Evolutionary conservation across 1,284 basidiomycete species (phyloP), one percentile per base, ranked within the genome.

Genomic region (Cutaneotrichosporon sp.): DNA sequence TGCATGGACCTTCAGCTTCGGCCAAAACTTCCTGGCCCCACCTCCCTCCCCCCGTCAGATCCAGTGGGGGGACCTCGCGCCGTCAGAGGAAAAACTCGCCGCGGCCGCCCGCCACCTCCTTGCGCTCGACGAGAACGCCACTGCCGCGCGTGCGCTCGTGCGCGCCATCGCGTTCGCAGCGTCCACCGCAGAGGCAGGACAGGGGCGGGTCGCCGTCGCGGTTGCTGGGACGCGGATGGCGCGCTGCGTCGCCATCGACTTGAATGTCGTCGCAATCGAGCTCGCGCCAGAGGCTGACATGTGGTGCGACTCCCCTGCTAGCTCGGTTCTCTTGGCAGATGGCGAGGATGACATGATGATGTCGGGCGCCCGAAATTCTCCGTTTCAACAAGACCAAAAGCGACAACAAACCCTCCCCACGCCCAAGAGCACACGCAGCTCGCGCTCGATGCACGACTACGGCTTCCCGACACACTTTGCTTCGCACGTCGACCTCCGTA

Each of bases 211-310:
- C 5, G 47, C 47, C 32, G 6, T 62, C 34, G 61, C 55, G 14
- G 26, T 62, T 14, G 55, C 56, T 3, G 61, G 61, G 11, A 62
- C 61, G 16, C 34, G 47, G 26, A 31, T 62, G 34, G 34, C 55
- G 32, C 46, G 61, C 13, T 47, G 50, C 21, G 49, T 62, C n/a
- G 61, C 55, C 11, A 42, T 62, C 16, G 55, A 40, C n/a, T n/a
- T 26, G 8, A 46, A 34, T 11, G 53, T 62, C 11, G 52, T 62
- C 4, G 61, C 55, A 11, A 32, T 62, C 47, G 61, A 62, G 56
- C 56, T 62, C 53, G 36, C 40, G 5, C 55, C 46, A 32, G 53
- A 56, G 22, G 3, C 42, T 8, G 42, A 46, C 42, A 18, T 2
- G 18, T n/a, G 16, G 42, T 46, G 42, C 42, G 42, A 46, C 42